Percentiles rank a stretch among this genome's conserved stretches.
Conservation (phyloP, 768 basidiomycete genomes). For the Pseudohyphozyma bogoriensis region DNA sequence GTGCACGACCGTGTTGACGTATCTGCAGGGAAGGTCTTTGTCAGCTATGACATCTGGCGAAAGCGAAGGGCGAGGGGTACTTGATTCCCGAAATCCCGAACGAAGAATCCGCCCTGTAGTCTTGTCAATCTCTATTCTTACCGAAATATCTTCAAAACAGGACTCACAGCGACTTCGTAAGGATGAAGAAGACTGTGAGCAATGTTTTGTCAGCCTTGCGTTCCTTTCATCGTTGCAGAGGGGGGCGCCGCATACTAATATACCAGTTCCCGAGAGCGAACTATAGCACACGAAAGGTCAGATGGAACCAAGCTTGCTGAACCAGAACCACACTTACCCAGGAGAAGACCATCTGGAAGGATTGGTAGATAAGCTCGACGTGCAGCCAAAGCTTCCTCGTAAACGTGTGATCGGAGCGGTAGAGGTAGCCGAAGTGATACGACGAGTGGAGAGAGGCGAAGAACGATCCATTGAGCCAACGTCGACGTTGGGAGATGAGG, state of each 20-base stretch:
- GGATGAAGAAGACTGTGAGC: slow-evolving; percentile 75
- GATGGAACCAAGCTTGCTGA: neutral
- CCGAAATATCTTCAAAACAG: no score
- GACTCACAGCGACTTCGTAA: slow-evolving; percentile 52
- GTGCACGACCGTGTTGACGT: slow-evolving; percentile 57
- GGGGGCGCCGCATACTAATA: slow-evolving; percentile 38
- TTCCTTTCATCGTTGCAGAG: no score
- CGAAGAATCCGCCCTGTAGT: slow-evolving; percentile 48
- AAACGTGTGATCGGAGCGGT: slow-evolving; percentile 74
- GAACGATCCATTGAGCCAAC: slow-evolving; percentile 77
- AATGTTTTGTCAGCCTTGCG: no score
- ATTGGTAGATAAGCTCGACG: slow-evolving; percentile 81
- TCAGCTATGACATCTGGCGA: no score
- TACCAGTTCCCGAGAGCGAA: slow-evolving; percentile 25
- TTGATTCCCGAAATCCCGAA: slow-evolving; percentile 56
- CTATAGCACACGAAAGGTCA: slow-evolving; percentile 1
- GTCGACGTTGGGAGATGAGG: slow-evolving; percentile 37
- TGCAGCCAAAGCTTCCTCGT: slow-evolving; percentile 88
- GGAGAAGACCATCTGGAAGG: slow-evolving; percentile 81
- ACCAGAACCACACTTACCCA: slow-evolving; percentile 35
- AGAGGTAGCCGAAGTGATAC: slow-evolving; percentile 89
- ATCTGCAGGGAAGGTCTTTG: neutral
- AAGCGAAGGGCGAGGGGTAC: no score
- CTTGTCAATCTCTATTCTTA: no score
- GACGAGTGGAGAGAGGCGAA: slow-evolving; percentile 78